phyloP scores from a whole-genome alignment of 2,329 filamentous ascomycete genomes.

The Chrysosporium queenslandicum region DNA sequence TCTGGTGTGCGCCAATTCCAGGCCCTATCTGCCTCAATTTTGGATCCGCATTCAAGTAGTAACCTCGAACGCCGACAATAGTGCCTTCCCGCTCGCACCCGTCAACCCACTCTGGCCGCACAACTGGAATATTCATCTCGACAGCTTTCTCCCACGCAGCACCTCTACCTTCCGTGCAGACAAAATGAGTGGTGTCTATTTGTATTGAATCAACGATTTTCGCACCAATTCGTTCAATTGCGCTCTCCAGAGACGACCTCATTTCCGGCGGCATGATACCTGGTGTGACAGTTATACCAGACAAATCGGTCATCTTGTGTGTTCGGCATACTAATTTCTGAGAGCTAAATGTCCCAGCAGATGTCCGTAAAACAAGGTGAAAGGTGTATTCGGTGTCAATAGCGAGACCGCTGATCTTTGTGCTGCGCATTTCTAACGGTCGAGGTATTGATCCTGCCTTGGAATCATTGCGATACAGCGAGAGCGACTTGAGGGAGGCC shows the following conservation, averaged over 20 bases:
- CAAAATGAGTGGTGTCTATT: slow-evolving; percentile 97
- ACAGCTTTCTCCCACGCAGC: slow-evolving; percentile 90
- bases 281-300: slow-evolving; percentile 86
- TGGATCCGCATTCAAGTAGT: slow-evolving; percentile 82
- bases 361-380: slow-evolving; percentile 82
- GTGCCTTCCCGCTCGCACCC: slow-evolving; percentile 90
- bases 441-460: slow-evolving; percentile 93
- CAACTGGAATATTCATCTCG: slow-evolving; percentile 95
- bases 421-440: slow-evolving; percentile 77
- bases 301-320: slow-evolving; percentile 97
- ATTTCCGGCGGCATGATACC: slow-evolving; percentile 68
- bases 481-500: slow-evolving; percentile 78
- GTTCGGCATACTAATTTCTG: slow-evolving; percentile 79
- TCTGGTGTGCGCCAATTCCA: slow-evolving; percentile 19
- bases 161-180: slow-evolving; percentile 86
- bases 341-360: slow-evolving; percentile 74
- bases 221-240: slow-evolving; percentile 80
- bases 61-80: slow-evolving; percentile 88
- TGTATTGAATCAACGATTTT: slow-evolving; percentile 82
- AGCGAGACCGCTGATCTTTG: slow-evolving; percentile 93
- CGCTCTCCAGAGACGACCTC: slow-evolving; percentile 61
- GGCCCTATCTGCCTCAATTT: slow-evolving; percentile 45
- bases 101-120: slow-evolving; percentile 92
- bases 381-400: slow-evolving; percentile 95
- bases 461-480: slow-evolving; percentile 87